phyloP scores from a whole-genome alignment of 495 filamentous ascomycete genomes.

The Chaetomium tenue region DNA sequence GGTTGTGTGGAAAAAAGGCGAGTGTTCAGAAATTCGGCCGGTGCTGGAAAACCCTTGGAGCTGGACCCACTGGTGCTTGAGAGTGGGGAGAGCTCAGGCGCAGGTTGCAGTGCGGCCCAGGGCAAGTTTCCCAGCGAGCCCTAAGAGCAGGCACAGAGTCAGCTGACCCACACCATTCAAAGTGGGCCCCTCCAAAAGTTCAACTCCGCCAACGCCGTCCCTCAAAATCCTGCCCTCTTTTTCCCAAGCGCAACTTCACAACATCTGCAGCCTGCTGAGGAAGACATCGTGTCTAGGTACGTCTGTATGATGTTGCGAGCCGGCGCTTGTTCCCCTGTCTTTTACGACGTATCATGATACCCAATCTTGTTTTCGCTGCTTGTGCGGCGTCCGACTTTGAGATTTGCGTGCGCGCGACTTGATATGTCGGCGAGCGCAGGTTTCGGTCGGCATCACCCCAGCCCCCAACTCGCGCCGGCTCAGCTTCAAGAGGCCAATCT shows the following conservation, averaged over 20 bases:
- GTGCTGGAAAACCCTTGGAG: slow-evolving; percentile 26
- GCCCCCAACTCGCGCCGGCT: slow-evolving; percentile 11
- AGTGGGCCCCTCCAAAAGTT: slow-evolving; percentile 36
- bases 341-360: slow-evolving; percentile 29
- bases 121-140: slow-evolving; percentile 32
- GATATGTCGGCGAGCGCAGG: slow-evolving; percentile 13
- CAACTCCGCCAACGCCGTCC: slow-evolving; percentile 24
- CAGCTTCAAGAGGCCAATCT: slow-evolving; percentile 5
- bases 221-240: slow-evolving; percentile 30
- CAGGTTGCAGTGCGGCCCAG: slow-evolving; percentile 17
- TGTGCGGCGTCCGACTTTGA: slow-evolving; percentile 11
- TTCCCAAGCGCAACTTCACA: slow-evolving; percentile 39
- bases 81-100: slow-evolving; percentile 4
- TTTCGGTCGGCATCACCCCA: slow-evolving; percentile 7
- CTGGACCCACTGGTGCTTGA: slow-evolving; percentile 22
- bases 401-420: neutral
- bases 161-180: slow-evolving; percentile 32
- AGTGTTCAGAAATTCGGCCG: slow-evolving; percentile 33
- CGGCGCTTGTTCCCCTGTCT: slow-evolving; percentile 25
- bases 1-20: slow-evolving; percentile 31
- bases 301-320: slow-evolving; percentile 42
- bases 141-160: slow-evolving; percentile 30
- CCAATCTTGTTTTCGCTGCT: slow-evolving; percentile 29
- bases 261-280: slow-evolving; percentile 56
- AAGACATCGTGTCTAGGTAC: slow-evolving; percentile 58